Evolutionary conservation across 2,329 filamentous ascomycete genomes (phyloP).

Genomic region (Helicocarpus griseus): DNA sequence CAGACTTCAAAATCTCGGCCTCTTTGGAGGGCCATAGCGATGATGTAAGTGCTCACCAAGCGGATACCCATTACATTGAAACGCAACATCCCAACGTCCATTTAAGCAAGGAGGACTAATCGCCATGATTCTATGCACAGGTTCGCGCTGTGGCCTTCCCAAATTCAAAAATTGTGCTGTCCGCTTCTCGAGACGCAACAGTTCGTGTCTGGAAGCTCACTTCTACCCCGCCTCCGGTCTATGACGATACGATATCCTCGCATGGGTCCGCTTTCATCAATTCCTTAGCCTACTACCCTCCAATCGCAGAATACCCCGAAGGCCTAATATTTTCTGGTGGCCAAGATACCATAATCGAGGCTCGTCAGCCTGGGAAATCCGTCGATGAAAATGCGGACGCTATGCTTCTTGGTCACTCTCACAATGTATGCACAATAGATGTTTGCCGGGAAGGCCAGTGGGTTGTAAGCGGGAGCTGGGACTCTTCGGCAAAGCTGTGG

Average conservation of each 20-base stretch:
- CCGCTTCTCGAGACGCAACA: slow-evolving; percentile 83
- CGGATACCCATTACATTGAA: slow-evolving; percentile 10
- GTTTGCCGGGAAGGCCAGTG: slow-evolving; percentile 61
- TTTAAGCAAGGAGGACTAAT: background rate
- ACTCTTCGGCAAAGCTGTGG: slow-evolving; percentile 81
- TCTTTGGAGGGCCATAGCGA: slow-evolving; percentile 82
- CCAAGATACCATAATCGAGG: slow-evolving; percentile 87
- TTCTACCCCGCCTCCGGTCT: slow-evolving; percentile 56
- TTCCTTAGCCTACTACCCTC: slow-evolving; percentile 64
- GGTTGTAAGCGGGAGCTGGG: slow-evolving; percentile 90
- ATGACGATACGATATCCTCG: slow-evolving; percentile 67
- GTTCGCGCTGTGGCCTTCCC: slow-evolving; percentile 81
- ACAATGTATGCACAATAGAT: slow-evolving; percentile 83
- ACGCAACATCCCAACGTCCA: slow-evolving; percentile 3
- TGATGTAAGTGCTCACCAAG: slow-evolving; percentile 56
- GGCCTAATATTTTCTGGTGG: slow-evolving; percentile 82
- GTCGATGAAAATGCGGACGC: slow-evolving; percentile 72
- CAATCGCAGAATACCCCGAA: slow-evolving; percentile 58
- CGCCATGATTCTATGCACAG: slow-evolving; percentile 40
- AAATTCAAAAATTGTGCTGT: slow-evolving; percentile 60
- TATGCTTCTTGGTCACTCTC: slow-evolving; percentile 72
- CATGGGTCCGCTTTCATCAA: slow-evolving; percentile 84
- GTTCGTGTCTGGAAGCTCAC: slow-evolving; percentile 75
- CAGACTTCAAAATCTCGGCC: slow-evolving; percentile 87
- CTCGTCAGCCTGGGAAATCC: slow-evolving; percentile 59